A percentile compares a stretch with the other conserved stretches of the same genome.
Evolutionary conservation across 192 early-diverging fungal genomes (phyloP).

Genomic region (Podila clonocystis): DNA sequence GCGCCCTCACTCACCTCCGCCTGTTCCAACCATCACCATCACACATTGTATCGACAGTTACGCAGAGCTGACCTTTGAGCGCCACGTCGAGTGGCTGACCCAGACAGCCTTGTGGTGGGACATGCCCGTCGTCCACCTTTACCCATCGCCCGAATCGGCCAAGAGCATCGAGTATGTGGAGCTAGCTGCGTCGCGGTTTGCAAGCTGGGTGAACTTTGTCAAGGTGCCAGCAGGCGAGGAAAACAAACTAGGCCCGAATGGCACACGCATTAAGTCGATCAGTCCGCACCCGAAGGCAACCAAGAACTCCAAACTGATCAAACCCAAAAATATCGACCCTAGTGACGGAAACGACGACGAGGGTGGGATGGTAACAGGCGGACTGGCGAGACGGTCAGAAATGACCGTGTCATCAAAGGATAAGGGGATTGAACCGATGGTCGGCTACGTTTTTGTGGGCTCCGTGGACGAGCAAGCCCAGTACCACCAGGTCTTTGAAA

Average conservation of each 20-base stretch:
- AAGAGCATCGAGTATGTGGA: slow-evolving; percentile 21
- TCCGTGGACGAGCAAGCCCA: slow-evolving; percentile 37
- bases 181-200: slow-evolving; percentile 29
- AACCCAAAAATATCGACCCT: background rate
- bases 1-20: background rate
- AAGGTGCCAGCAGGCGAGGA: slow-evolving; percentile 30
- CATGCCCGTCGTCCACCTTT: slow-evolving; percentile 45
- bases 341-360: background rate
- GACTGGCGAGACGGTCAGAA: background rate
- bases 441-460: slow-evolving; percentile 46
- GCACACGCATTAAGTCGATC: slow-evolving; percentile 9
- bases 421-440: slow-evolving; percentile 5
- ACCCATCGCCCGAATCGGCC: slow-evolving; percentile 20
- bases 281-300: background rate
- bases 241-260: slow-evolving; percentile 10
- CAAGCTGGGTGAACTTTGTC: slow-evolving; percentile 51
- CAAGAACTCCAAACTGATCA: background rate
- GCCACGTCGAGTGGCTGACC: slow-evolving; percentile 47
- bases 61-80: slow-evolving; percentile 43
- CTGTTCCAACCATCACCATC: slow-evolving; percentile 29
- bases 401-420: background rate
- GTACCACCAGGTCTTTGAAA: slow-evolving; percentile 42
- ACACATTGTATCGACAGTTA: slow-evolving; percentile 42
- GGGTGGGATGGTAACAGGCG: slow-evolving; percentile 24
- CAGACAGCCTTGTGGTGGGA: slow-evolving; percentile 52